Base-by-base conservation (phyloP, 257 asterid genomes). In the Phtheirospermum japonicum region DNA sequence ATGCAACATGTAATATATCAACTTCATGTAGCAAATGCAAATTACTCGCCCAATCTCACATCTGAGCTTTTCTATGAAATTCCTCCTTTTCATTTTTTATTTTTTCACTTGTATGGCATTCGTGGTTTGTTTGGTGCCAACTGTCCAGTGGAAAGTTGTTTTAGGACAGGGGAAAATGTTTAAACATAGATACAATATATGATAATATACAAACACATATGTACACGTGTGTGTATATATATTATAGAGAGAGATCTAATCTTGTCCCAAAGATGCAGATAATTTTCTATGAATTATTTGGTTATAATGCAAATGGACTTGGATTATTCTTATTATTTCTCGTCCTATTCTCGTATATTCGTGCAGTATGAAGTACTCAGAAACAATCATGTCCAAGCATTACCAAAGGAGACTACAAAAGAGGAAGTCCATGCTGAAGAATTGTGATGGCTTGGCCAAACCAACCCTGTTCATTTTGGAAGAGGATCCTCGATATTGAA, bases 281-380 rank as follows among this genome's bases (percentile, higher is more conserved):
- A 42, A 11, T 42, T 42, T 9, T 46, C 10, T 16, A 9, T 13
- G 10, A 55, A 31, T 16, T 36, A 26, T 30, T 58, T 46, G n/a
- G 18, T 26, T 7, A 46, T 65, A n/a, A 46, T 36, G 61, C 51
- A 46, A 63, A 42, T 19, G 12, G n/a, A 48, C 5, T 3, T 13
- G 40, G 61, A 49, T 36, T 57, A n/a, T 23, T 59, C 12, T 53
- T 18, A 31, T 50, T 30, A 8, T 57, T 61, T 19, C 16, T 9
- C 65, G 43, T 20, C n/a, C 10, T 61, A 59, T 58, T 46, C 17
- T 59, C 26, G 18, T 66, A 33, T 39, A 23, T 66, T 63, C 40
- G 68, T 69, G 67, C 89, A 89, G 97, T 74, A 61, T 19, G 94
- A 89, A 72, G 89, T 80, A 71, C 72, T 78, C 36, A 84, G 74